Evolutionary conservation across 2,329 filamentous ascomycete species (phyloP).

Genomic region (Neopestalotiopsis sp.): DNA sequence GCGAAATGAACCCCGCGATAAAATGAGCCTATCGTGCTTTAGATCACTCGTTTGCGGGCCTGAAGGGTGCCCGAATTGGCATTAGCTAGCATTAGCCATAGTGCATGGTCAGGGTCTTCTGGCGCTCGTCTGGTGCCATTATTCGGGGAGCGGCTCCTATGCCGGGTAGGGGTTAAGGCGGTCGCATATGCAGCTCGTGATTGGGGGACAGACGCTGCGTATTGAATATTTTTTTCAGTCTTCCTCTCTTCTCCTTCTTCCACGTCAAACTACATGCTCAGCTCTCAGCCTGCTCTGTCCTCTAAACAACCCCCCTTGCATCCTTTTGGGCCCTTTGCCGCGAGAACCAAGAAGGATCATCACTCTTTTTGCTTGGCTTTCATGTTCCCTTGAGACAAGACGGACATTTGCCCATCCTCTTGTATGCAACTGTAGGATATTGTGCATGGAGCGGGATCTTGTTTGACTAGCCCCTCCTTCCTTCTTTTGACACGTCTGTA

Average conservation of each 20-base stretch:
- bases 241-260: not conserved
- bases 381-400: not conserved
- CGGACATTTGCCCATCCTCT: not conserved
- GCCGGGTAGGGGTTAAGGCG: slow-evolving; percentile 1
- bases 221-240: not conserved
- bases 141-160: slow-evolving; percentile 9
- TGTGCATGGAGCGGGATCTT: slow-evolving; percentile 13
- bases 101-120: not conserved
- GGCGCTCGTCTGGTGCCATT: slow-evolving; percentile 7
- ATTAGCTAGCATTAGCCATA: not conserved
- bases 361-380: not conserved
- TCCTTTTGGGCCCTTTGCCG: not conserved
- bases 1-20: slow-evolving; percentile 10
- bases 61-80: slow-evolving; percentile 1
- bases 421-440: slow-evolving; percentile 5
- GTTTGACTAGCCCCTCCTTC: slow-evolving; percentile 12
- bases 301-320: not conserved
- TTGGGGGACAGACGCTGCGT: not conserved
- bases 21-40: slow-evolving; percentile 7
- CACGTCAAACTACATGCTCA: not conserved
- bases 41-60: not conserved
- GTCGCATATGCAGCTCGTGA: not conserved
- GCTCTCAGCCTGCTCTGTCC: not conserved
- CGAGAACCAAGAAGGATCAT: slow-evolving; percentile 6
- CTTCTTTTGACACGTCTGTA: slow-evolving; percentile 15